Conservation (phyloP, 1,284 basidiomycete species). For the Inonotus obliquus region DNA sequence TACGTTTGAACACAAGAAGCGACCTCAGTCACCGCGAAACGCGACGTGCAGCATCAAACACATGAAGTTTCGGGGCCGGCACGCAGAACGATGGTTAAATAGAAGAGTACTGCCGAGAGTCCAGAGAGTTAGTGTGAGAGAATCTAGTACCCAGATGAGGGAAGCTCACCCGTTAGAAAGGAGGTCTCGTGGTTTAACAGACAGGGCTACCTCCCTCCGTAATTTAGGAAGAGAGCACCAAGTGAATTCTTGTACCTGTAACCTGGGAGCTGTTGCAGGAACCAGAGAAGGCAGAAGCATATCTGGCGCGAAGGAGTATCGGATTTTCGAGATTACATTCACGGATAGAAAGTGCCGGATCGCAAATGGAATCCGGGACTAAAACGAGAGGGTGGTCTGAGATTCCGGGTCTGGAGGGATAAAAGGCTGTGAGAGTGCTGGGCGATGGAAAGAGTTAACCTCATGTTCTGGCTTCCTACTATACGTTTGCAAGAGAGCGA, state of each 20-base stretch:
- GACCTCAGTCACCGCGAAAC: no score
- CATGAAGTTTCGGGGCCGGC: neutral
- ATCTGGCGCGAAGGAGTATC: neutral
- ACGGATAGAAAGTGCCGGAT: neutral
- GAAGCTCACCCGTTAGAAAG: neutral
- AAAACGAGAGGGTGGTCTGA: neutral
- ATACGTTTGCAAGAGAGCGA: neutral
- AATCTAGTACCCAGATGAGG: neutral
- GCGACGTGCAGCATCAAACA: neutral
- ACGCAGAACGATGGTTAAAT: neutral
- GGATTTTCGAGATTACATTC: neutral
- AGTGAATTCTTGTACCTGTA: constrained; percentile 1
- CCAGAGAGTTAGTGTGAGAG: neutral
- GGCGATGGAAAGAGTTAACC: neutral
- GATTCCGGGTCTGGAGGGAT: neutral
- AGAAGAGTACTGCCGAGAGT: neutral
- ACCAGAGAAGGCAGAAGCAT: neutral
- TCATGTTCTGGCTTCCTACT: neutral
- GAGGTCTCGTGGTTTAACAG: neutral
- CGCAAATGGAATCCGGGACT: neutral
- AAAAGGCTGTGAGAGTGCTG: neutral
- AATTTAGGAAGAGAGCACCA: neutral
- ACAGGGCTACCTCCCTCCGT: neutral
- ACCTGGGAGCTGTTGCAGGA: neutral
- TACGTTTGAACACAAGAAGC: no score